Percentiles rank a stretch among this genome's conserved stretches.
These are phyloP conservation scores for Diaporthe capsici DNA, from an alignment of 2,329 filamentous ascomycete species.

Conservation along the genomic window DNA sequence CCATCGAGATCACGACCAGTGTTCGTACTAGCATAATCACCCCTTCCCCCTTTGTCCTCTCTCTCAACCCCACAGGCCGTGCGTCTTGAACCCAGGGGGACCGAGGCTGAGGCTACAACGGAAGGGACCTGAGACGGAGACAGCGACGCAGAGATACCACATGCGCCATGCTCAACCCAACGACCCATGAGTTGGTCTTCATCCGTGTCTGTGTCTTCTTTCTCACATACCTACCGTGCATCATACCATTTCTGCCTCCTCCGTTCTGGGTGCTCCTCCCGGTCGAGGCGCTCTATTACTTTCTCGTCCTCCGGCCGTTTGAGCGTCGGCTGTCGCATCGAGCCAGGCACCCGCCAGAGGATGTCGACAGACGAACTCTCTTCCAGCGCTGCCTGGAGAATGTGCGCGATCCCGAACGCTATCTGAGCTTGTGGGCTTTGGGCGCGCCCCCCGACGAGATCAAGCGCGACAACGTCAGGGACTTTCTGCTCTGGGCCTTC, in stretches of 20 bases:
- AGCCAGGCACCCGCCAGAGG: slow-evolving; percentile 59
- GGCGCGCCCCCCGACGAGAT: slow-evolving; percentile 70
- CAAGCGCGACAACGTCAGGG: slow-evolving; percentile 75
- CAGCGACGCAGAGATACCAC: neutral
- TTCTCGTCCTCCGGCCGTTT: slow-evolving; percentile 59
- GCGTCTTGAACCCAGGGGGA: neutral
- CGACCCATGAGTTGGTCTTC: slow-evolving; percentile 54
- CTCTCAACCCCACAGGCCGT: too few species aligned
- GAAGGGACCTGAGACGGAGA: neutral
- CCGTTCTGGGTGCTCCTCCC: slow-evolving; percentile 50
- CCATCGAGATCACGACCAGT: neutral
- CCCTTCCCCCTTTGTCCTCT: neutral
- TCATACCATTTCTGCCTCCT: slow-evolving; percentile 32
- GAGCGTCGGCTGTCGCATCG: slow-evolving; percentile 54
- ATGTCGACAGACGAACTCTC: slow-evolving; percentile 63
- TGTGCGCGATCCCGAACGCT: slow-evolving; percentile 68
- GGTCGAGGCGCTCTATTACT: slow-evolving; percentile 60
- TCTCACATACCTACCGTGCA: slow-evolving; percentile 31
- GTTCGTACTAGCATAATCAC: neutral
- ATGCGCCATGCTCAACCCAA: slow-evolving; percentile 38
- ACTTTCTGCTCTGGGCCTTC: slow-evolving; percentile 79
- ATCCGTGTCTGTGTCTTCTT: slow-evolving; percentile 61
- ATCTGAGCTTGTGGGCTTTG: slow-evolving; percentile 77
- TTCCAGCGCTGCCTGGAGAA: slow-evolving; percentile 70
- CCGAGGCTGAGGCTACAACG: neutral